Conservation (phyloP, 2,329 filamentous ascomycete species). For the Ceratocystis ficicola region DNA sequence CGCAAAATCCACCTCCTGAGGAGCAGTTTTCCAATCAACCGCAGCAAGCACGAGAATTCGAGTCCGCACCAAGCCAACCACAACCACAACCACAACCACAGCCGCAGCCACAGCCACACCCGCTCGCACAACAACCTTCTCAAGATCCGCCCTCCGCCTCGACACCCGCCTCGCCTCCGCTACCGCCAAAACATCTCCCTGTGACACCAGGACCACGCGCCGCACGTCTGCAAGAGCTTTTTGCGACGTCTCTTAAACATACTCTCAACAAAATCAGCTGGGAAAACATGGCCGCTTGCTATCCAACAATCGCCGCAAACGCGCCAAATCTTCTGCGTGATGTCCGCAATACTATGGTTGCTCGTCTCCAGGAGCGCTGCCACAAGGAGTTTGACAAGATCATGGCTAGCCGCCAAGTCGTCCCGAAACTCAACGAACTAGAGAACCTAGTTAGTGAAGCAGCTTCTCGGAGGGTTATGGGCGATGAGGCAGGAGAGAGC, state of each 20-base stretch:
- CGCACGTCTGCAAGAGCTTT: constrained; percentile 41
- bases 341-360: constrained; percentile 48
- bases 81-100: not conserved
- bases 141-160: not conserved
- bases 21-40: not conserved
- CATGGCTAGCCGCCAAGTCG: constrained; percentile 39
- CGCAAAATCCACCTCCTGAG: not conserved
- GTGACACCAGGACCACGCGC: constrained; percentile 46
- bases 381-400: constrained; percentile 48
- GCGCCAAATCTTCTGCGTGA: constrained; percentile 41
- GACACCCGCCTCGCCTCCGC: constrained; percentile 30
- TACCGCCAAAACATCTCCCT: constrained; percentile 31
- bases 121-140: constrained; percentile 7
- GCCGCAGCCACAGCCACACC: not conserved
- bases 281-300: constrained; percentile 48
- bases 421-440: constrained; percentile 47
- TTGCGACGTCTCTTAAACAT: constrained; percentile 39
- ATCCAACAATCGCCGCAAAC: constrained; percentile 44
- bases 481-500: constrained; percentile 21
- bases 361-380: constrained; percentile 42
- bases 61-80: not conserved
- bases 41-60: not conserved
- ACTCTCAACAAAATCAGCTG: constrained; percentile 45
- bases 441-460: constrained; percentile 45
- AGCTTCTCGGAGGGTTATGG: constrained; percentile 30